Evolutionary conservation across 129 eudicot species (phyloP).

Genomic region (Oenanthe sinensis): DNA sequence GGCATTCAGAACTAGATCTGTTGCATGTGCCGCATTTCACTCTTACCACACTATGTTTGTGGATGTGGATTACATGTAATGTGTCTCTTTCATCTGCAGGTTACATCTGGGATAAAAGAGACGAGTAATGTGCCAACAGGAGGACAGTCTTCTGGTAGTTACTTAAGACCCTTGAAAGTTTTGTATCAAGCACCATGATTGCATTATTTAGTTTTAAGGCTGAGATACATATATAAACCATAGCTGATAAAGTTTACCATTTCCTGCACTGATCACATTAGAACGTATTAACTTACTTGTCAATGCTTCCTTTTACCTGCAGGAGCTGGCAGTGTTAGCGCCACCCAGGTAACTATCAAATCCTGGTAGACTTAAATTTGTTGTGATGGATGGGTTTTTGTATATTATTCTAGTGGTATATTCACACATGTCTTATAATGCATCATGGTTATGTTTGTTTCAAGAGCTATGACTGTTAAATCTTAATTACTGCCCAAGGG

Average conservation of each 20-base stretch:
- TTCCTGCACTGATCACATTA: not conserved
- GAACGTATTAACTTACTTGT: not conserved
- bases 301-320: constrained; percentile 7
- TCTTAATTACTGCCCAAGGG: not conserved
- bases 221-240: not conserved
- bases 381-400: not conserved
- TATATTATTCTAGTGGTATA: not conserved
- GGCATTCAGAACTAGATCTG: not conserved
- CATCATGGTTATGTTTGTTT: not conserved
- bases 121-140: constrained; percentile 27
- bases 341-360: constrained; percentile 28
- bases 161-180: not conserved
- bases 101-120: constrained; percentile 47
- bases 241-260: not conserved
- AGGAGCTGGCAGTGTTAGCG: constrained; percentile 34
- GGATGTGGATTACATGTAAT: not conserved
- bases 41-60: not conserved
- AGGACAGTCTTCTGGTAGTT: constrained; percentile 62
- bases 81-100: constrained; percentile 39
- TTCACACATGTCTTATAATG: too few relatives aligned
- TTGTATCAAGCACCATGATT: constrained; percentile 7
- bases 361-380: not conserved
- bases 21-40: not conserved
- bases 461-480: not conserved
- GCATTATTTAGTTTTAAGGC: not conserved